phyloP scores from a whole-genome alignment of 1,139 yeast genomes.

The Kodamaea derodonti region DNA sequence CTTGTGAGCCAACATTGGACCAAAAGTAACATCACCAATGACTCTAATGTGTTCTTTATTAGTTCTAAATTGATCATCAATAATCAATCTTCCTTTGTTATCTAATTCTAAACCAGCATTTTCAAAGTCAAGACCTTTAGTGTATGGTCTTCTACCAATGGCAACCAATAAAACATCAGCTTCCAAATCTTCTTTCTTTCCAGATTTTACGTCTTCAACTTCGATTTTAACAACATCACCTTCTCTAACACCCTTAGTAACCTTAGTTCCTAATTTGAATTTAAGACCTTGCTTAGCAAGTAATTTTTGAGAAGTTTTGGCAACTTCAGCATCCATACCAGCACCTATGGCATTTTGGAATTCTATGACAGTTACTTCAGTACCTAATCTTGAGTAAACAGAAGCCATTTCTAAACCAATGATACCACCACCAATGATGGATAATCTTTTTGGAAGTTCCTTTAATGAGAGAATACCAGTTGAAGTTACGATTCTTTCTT shows the following conservation, averaged over 20 bases:
- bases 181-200: slow-evolving; percentile 74
- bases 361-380: slow-evolving; percentile 93
- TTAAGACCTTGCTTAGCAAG: slow-evolving; percentile 92
- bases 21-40: slow-evolving; percentile 97
- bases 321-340: slow-evolving; percentile 96
- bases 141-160: slow-evolving; percentile 98
- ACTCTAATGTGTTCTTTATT: slow-evolving; percentile 91
- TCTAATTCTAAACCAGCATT: slow-evolving; percentile 86
- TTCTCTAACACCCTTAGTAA: slow-evolving; percentile 76
- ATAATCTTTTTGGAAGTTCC: slow-evolving; percentile 87
- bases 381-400: slow-evolving; percentile 91
- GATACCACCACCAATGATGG: slow-evolving; percentile 98
- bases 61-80: slow-evolving; percentile 91
- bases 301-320: slow-evolving; percentile 84
- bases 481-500: slow-evolving; percentile 93
- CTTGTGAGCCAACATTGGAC: slow-evolving; percentile 99
- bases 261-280: slow-evolving; percentile 91
- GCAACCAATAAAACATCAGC: slow-evolving; percentile 95
- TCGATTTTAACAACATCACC: slow-evolving; percentile 86
- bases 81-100: slow-evolving; percentile 87
- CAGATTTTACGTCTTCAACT: slow-evolving; percentile 85
- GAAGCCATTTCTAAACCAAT: slow-evolving; percentile 99
- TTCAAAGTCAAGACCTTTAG: slow-evolving; percentile 86
- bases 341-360: slow-evolving; percentile 86
- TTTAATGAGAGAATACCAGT: slow-evolving; percentile 85